Conservation (phyloP, 257 asterid genomes). For the Scutellaria barbata region DNA sequence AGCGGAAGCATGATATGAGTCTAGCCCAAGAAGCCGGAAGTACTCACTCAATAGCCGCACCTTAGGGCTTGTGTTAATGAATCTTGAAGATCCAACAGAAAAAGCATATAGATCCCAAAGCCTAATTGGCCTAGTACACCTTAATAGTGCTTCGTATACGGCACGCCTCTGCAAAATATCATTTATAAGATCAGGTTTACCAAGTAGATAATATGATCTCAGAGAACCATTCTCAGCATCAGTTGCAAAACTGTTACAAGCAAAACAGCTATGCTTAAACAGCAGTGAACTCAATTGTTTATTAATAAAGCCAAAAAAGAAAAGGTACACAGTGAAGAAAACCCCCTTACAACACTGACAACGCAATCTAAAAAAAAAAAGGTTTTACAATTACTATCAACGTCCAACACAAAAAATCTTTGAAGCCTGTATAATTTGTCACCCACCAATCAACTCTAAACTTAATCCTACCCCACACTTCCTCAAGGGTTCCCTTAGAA, state of each 20-base stretch:
- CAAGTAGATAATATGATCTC: conserved; percentile 11
- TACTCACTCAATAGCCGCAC: conserved; percentile 85
- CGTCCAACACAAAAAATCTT: too few relatives aligned
- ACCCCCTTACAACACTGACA: too few relatives aligned
- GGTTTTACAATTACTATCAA: too few relatives aligned
- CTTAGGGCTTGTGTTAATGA: conserved; percentile 62
- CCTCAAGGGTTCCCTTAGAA: too few relatives aligned
- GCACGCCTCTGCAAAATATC: conserved; percentile 81
- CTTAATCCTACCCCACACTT: too few relatives aligned
- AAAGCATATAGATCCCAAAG: conserved; percentile 95
- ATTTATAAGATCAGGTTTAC: conserved; percentile 33
- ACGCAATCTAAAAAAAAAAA: too few relatives aligned
- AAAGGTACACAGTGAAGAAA: too few relatives aligned
- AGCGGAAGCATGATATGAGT: conserved; percentile 58
- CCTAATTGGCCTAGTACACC: conserved; percentile 76
- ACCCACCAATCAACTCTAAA: too few relatives aligned
- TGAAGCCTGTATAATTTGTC: too few relatives aligned
- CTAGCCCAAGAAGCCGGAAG: conserved; percentile 85
- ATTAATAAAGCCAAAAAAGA: background rate
- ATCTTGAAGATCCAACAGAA: conserved; percentile 65
- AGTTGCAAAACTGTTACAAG: conserved; percentile 20
- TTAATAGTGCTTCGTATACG: conserved; percentile 73
- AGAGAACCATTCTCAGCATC: conserved; percentile 22
- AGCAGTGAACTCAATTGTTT: too few relatives aligned
- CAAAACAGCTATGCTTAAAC: background rate